Evolutionary conservation across 352 stramenopile species (phyloP).

Genomic region (Ophiocytium majus): DNA sequence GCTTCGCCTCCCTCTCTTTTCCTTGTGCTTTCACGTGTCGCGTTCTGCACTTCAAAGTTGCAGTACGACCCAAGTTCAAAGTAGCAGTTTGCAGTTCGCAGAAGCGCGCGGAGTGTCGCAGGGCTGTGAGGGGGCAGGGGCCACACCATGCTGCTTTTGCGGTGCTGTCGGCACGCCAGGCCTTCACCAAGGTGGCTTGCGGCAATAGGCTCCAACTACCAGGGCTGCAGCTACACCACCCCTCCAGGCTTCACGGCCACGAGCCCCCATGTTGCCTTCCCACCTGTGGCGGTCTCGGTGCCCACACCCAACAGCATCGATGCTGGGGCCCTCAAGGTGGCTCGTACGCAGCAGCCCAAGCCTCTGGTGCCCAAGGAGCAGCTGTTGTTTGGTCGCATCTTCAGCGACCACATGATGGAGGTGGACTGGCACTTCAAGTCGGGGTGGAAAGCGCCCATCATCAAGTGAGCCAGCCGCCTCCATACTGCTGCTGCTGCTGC

Average conservation of each 20-base stretch:
- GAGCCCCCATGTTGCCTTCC: constrained; percentile 1
- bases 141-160: too few relatives aligned
- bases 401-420: constrained; percentile 91
- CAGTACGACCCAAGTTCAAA: too few relatives aligned
- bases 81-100: too few relatives aligned
- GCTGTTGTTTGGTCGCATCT: constrained; percentile 83
- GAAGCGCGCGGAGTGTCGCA: too few relatives aligned
- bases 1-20: too few relatives aligned
- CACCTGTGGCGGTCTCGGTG: neutral
- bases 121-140: too few relatives aligned
- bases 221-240: too few relatives aligned
- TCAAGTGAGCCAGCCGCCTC: constrained; percentile 10
- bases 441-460: constrained; percentile 74
- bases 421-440: constrained; percentile 77
- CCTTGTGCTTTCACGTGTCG: too few relatives aligned
- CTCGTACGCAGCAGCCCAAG: constrained; percentile 26
- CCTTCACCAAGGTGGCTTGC: too few relatives aligned
- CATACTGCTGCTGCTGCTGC: neutral
- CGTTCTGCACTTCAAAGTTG: too few relatives aligned
- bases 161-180: too few relatives aligned
- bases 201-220: too few relatives aligned
- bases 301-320: neutral
- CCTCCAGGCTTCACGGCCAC: neutral
- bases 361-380: constrained; percentile 57
- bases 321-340: constrained; percentile 27